Conservation (phyloP, 2,329 filamentous ascomycete genomes). For the Penicillium sp. region DNA sequence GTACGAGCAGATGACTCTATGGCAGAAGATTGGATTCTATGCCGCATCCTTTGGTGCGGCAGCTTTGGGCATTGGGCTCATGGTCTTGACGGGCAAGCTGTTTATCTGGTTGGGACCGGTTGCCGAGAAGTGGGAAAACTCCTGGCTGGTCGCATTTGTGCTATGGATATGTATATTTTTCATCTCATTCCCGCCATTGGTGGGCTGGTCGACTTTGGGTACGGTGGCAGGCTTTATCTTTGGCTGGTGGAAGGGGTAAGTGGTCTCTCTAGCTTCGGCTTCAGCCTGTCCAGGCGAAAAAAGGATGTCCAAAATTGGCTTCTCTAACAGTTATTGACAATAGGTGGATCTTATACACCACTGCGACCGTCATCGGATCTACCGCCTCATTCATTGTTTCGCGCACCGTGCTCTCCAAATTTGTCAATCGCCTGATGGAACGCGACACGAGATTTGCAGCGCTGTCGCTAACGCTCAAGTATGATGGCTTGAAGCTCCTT, state of each 20-base stretch:
- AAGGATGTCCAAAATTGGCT: neutral
- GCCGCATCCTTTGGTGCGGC: slow-evolving; percentile 54
- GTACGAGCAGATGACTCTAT: slow-evolving; percentile 46
- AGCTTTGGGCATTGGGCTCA: slow-evolving; percentile 65
- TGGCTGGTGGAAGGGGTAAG: slow-evolving; percentile 70
- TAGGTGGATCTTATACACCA: slow-evolving; percentile 82
- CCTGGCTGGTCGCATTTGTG: slow-evolving; percentile 71
- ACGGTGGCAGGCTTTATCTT: slow-evolving; percentile 72
- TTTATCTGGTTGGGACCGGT: slow-evolving; percentile 73
- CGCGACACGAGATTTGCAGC: slow-evolving; percentile 86
- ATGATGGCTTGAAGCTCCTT: slow-evolving; percentile 85
- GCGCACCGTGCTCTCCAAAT: slow-evolving; percentile 73
- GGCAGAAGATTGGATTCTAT: slow-evolving; percentile 64
- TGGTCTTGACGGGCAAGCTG: slow-evolving; percentile 77
- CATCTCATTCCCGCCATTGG: slow-evolving; percentile 81
- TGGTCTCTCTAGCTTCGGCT: neutral
- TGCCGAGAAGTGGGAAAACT: slow-evolving; percentile 74
- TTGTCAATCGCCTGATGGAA: slow-evolving; percentile 79
- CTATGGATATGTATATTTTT: slow-evolving; percentile 74
- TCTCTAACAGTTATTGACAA: slow-evolving; percentile 27
- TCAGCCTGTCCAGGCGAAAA: neutral
- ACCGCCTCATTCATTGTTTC: slow-evolving; percentile 78
- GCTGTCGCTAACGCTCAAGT: slow-evolving; percentile 81
- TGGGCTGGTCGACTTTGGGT: slow-evolving; percentile 80
- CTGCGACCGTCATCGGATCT: slow-evolving; percentile 76